Evolutionary conservation across 176 grass and related monocot species (phyloP), one percentile per base, ranked within the genome.

Genomic region (Phoenix roebelenii): DNA sequence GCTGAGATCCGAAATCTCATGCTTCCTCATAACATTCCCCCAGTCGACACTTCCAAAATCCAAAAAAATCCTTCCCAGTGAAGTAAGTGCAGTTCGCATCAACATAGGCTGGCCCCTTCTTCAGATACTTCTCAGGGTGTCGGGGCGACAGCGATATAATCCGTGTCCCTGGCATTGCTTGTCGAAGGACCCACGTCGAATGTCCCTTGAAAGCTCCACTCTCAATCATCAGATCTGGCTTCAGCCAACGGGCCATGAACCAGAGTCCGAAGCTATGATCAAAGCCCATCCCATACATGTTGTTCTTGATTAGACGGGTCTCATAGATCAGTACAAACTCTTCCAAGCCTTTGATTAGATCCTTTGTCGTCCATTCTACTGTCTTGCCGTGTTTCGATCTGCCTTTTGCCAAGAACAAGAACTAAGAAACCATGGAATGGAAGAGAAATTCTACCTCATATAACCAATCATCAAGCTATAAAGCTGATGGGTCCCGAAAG

Each of bases 251-350:
- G 32, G 69, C 59, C 83, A 97, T 91, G 65, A 97, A 97, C 87
- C 92, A 97, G 58, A 97, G 81, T 17, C 87, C 92, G 62, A 97
- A 97, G 54, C 87, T 97, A 66, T 97, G 92, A 51, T 97, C 87
- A 44, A 97, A 91, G 2, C 87, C 81, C 87, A 91, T 97, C 3
- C 92, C 92, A 55, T 85, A 80, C 81, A 80, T 80, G 63, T 97
- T 97, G 50, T 97, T 91, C 75, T 85, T 88, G 58, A 97, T 91
- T 15, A 87, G 92, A 1, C 81, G 92, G 12, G 81, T 76, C 74
- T 87, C 80, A 6, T 97, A 97, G 48, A 97, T 80, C 16, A 78
- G 87, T 50, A 85, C 80, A 65, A 97, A 97, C 66, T 91, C 87
- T 67, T 97, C 87, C 72, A 97, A 61, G 15, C 75, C 84, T 35